These are phyloP conservation scores for Agastache rugosa DNA, from an alignment of 257 asterid genomes.

Conservation along the genomic window DNA sequence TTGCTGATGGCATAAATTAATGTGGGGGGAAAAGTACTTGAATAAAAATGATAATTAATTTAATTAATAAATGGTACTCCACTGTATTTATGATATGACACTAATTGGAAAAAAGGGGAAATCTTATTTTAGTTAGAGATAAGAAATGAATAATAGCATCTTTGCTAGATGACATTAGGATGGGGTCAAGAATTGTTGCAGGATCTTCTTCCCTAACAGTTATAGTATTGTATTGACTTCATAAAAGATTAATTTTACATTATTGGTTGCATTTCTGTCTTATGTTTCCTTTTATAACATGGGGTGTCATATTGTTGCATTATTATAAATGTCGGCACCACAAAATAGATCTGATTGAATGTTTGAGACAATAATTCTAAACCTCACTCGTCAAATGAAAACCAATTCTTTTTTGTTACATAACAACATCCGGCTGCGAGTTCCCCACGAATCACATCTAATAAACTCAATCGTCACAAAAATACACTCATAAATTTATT, in stretches of 20 bases:
- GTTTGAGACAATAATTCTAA: slow-evolving; percentile 13
- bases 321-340: slow-evolving; percentile 29
- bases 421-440: too few relatives aligned
- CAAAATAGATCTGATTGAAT: slow-evolving; percentile 36
- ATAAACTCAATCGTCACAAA: too few relatives aligned
- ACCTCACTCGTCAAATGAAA: background rate
- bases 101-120: slow-evolving; percentile 13
- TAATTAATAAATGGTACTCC: slow-evolving; percentile 24
- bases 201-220: slow-evolving; percentile 33
- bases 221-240: slow-evolving; percentile 54
- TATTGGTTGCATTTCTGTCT: slow-evolving; percentile 43
- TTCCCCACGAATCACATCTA: too few relatives aligned
- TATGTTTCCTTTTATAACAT: slow-evolving; percentile 53
- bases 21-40: slow-evolving; percentile 25
- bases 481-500: too few relatives aligned
- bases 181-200: slow-evolving; percentile 58
- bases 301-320: slow-evolving; percentile 41
- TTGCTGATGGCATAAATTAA: slow-evolving; percentile 20
- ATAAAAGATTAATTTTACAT: slow-evolving; percentile 26
- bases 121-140: slow-evolving; percentile 21
- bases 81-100: slow-evolving; percentile 15
- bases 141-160: slow-evolving; percentile 59
- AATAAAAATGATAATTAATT: slow-evolving; percentile 31
- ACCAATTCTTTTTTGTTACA: too few relatives aligned
- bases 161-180: slow-evolving; percentile 76